phyloP scores from a whole-genome alignment of 2,329 filamentous ascomycete species.

The Aspergillus brasiliensis region DNA sequence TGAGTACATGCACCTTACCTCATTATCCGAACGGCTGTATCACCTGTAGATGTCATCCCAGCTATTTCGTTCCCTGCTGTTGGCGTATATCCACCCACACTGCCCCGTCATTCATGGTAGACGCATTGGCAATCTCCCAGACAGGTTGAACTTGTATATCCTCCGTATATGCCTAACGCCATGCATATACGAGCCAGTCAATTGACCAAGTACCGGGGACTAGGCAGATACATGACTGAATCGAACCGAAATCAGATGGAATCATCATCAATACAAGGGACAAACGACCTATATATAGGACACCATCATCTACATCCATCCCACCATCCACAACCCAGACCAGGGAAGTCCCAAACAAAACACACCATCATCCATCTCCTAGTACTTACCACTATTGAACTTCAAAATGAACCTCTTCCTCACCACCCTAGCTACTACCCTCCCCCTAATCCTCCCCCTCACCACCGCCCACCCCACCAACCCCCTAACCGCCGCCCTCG shows the following conservation, averaged over 20 bases:
- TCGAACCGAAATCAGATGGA: too few species aligned
- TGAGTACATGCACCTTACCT: not conserved
- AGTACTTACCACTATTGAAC: not conserved
- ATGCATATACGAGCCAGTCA: too few species aligned
- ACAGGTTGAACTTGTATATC: not conserved
- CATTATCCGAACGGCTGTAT: not conserved
- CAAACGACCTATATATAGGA: too few species aligned
- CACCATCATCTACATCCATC: too few species aligned
- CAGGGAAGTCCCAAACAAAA: too few species aligned
- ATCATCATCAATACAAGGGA: too few species aligned
- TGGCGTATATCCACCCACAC: not conserved
- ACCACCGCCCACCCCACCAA: not conserved
- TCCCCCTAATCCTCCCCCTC: not conserved
- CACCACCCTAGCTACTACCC: not conserved
- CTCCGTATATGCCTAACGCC: not conserved
- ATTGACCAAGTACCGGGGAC: not conserved
- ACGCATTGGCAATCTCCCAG: not conserved
- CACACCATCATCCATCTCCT: not conserved
- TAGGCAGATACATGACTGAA: not conserved
- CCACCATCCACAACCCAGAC: too few species aligned
- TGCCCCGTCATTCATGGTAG: not conserved
- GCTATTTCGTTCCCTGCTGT: not conserved
- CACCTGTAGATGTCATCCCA: not conserved
- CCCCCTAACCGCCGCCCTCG: not conserved
- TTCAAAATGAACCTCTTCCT: not conserved